Conservation (phyloP, 2,329 filamentous ascomycete species). For the Xylaria sp. region DNA sequence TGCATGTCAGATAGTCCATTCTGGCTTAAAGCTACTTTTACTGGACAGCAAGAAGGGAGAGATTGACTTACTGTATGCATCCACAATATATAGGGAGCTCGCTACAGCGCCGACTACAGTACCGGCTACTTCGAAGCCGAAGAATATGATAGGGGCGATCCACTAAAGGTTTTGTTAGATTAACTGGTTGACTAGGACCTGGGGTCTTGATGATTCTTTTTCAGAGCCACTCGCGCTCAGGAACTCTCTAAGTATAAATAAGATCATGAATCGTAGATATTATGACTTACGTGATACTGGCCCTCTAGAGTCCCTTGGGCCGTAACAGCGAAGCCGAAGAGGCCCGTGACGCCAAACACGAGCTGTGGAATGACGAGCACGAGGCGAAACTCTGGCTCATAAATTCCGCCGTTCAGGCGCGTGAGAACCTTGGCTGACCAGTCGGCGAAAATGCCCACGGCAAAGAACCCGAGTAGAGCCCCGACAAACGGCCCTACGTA, state of each 20-base stretch:
- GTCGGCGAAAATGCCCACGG: constrained; percentile 82
- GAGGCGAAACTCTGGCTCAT: constrained; percentile 92
- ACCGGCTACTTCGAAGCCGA: constrained; percentile 83
- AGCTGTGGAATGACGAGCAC: constrained; percentile 85
- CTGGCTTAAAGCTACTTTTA: neutral
- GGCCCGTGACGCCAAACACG: constrained; percentile 78
- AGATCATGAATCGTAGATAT: too few species aligned
- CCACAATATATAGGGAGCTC: constrained; percentile 87
- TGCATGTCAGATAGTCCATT: constrained; percentile 1
- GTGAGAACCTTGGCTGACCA: constrained; percentile 77
- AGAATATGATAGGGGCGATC: constrained; percentile 82
- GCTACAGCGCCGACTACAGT: constrained; percentile 94
- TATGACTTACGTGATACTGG: constrained; percentile 66
- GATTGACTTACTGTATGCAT: constrained; percentile 79
- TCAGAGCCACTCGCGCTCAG: too few species aligned
- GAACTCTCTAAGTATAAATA: too few species aligned
- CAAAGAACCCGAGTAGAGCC: constrained; percentile 77
- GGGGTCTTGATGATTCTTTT: too few species aligned
- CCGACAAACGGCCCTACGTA: constrained; percentile 90
- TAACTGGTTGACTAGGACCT: neutral
- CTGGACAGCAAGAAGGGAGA: neutral
- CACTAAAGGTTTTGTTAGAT: constrained; percentile 56
- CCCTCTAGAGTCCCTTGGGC: constrained; percentile 65
- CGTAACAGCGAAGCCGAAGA: constrained; percentile 87
- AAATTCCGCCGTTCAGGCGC: constrained; percentile 79